Evolutionary conservation across 805 yeast genomes (phyloP).

Genomic region (Diddensiella santjacobensis): DNA sequence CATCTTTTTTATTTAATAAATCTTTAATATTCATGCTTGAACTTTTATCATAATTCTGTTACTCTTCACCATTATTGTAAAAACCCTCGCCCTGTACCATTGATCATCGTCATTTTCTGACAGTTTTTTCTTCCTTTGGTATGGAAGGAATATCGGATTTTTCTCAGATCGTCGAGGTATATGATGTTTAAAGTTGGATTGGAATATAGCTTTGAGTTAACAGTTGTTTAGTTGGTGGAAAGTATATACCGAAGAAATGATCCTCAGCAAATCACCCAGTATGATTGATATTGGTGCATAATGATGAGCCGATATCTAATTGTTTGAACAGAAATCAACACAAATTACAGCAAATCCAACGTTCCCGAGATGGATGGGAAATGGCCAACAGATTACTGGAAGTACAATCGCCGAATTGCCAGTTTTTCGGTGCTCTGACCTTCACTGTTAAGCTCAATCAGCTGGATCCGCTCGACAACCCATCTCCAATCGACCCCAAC

Average conservation of each 20-base stretch:
- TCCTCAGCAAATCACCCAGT: background rate
- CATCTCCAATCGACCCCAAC: conserved; percentile 9
- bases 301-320: background rate
- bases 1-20: background rate
- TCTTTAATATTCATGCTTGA: background rate
- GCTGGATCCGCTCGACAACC: conserved; percentile 10
- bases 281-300: background rate
- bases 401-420: conserved; percentile 32
- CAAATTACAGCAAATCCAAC: conserved; percentile 56
- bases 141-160: background rate
- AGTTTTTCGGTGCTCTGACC: conserved; percentile 80
- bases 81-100: background rate
- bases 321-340: conserved; percentile 46
- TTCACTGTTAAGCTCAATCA: conserved; percentile 57
- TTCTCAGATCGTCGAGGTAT: background rate
- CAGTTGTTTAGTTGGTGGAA: background rate
- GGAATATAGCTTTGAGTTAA: background rate
- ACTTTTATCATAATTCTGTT: background rate
- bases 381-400: conserved; percentile 54
- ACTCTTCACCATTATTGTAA: no score
- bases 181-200: background rate
- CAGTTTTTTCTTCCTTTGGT: background rate
- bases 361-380: conserved; percentile 49
- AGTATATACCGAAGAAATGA: conserved; percentile 1
- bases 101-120: no score